phyloP scores from a whole-genome alignment of 352 stramenopile species.

The Globisporangium spinosum region DNA sequence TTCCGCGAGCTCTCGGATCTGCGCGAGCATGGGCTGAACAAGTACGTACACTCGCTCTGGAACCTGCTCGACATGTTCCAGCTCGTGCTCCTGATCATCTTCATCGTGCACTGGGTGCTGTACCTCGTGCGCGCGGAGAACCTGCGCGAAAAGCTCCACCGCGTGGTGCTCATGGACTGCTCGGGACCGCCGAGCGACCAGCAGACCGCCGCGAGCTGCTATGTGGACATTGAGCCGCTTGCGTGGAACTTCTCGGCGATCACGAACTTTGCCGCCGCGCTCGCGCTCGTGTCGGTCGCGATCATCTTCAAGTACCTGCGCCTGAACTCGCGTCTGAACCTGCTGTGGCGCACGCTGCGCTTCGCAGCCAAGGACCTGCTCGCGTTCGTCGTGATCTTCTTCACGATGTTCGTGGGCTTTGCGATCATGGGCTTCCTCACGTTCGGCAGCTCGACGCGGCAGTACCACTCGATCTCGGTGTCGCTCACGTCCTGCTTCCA shows the following conservation, averaged over 20 bases:
- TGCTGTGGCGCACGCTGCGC: slow-evolving; percentile 76
- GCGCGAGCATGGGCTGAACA: too few relatives aligned
- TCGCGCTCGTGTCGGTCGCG: slow-evolving; percentile 62
- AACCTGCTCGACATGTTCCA: too few relatives aligned
- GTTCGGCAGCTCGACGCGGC: slow-evolving; percentile 57
- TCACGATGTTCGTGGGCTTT: too few relatives aligned
- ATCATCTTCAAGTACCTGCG: slow-evolving; percentile 83
- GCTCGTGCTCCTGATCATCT: too few relatives aligned
- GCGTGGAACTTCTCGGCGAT: slow-evolving; percentile 38
- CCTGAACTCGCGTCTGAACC: slow-evolving; percentile 37
- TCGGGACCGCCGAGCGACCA: too few relatives aligned
- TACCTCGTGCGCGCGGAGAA: too few relatives aligned
- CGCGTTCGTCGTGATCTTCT: slow-evolving; percentile 75
- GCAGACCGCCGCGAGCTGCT: slow-evolving; percentile 37
- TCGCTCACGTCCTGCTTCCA: slow-evolving; percentile 79
- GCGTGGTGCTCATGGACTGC: too few relatives aligned
- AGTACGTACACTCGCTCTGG: too few relatives aligned
- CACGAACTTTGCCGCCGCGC: slow-evolving; percentile 16
- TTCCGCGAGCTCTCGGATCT: too few relatives aligned
- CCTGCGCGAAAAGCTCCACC: too few relatives aligned
- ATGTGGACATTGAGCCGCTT: slow-evolving; percentile 51
- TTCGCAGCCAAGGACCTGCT: slow-evolving; percentile 60
- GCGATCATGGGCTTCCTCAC: slow-evolving; percentile 40
- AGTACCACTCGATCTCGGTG: slow-evolving; percentile 69
- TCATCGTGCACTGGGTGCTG: too few relatives aligned